Evolutionary conservation across 106 monocot genomes (phyloP), one percentile per base, ranked within the genome.

Genomic region (Phalaenopsis aphrodite): DNA sequence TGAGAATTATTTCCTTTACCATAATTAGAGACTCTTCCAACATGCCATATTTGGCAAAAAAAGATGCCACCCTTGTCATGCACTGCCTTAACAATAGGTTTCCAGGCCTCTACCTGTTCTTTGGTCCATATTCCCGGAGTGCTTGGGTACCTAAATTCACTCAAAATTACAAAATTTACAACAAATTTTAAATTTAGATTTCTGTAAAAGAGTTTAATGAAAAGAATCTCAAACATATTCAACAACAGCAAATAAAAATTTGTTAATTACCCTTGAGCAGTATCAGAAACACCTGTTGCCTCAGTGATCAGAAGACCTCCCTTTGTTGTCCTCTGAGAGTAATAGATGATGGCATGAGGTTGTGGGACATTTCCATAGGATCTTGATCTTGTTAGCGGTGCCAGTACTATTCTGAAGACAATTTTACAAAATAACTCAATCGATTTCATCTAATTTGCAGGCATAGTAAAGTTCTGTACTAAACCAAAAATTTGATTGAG

Each of bases 301-400:
- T 82, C 82, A 37, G 71, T 15, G 30, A 83, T 78, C 3, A 83
- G 24, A 64, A 88, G 81, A 74, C 79, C 66, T 30, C 79, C 79
- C 14, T 79, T 71, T 5, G 68, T 79, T 18, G 80, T 72, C 30
- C 30, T 30, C n/a, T 85, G 85, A 57, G 88, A 88, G 78, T 88
- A 88, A 80, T 88, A 88, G 37, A 84, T n/a, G 4, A 78, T 58
- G 15, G 85, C 88, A 79, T 85, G 88, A 15, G 85, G 68, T 14
- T 88, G 88, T 15, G 88, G 85, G 6, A 88, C 81, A 58, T 81
- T 88, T 7, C 85, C 61, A 64, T 85, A 88, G 0, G 88, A 88
- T 81, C 88, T 88, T 21, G 77, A 30, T 65, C 88, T 88, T 45
- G 85, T 85, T 65, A 88, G 17, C 39, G 88, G 88, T 30, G 88